Evolutionary conservation across 768 basidiomycete genomes (phyloP).

Genomic region (Ramaria sp.): DNA sequence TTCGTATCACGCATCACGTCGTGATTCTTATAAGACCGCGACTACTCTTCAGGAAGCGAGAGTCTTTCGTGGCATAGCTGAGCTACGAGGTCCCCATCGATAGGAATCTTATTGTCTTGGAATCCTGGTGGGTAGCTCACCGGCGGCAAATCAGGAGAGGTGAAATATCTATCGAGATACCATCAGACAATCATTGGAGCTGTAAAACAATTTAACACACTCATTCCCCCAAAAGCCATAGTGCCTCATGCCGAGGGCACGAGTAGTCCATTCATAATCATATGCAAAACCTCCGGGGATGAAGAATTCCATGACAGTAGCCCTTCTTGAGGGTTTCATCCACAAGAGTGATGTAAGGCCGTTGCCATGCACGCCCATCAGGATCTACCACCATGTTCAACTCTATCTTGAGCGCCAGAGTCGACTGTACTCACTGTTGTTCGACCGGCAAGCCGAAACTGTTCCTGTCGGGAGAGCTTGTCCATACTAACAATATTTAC

Average conservation of each 20-base stretch:
- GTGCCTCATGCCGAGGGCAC: slow-evolving; percentile 75
- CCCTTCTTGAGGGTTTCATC: slow-evolving; percentile 78
- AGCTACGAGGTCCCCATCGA: slow-evolving; percentile 63
- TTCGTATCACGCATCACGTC: background rate
- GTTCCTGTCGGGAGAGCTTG: slow-evolving; percentile 67
- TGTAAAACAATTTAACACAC: slow-evolving; percentile 26
- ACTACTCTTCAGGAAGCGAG: slow-evolving; percentile 36
- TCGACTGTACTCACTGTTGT: slow-evolving; percentile 54
- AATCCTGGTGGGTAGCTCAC: slow-evolving; percentile 80
- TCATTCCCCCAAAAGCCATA: slow-evolving; percentile 75
- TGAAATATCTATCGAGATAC: slow-evolving; percentile 44
- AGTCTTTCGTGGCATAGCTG: slow-evolving; percentile 47
- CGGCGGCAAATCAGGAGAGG: slow-evolving; percentile 57
- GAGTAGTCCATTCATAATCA: slow-evolving; percentile 74
- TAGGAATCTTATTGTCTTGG: slow-evolving; percentile 72
- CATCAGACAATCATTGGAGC: background rate
- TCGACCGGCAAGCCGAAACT: slow-evolving; percentile 67
- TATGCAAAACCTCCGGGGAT: slow-evolving; percentile 74
- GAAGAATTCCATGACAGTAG: slow-evolving; percentile 92
- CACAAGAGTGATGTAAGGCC: slow-evolving; percentile 80
- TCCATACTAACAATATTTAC: slow-evolving; percentile 84
- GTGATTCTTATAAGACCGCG: background rate
- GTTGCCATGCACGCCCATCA: slow-evolving; percentile 94
- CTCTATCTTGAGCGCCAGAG: background rate
- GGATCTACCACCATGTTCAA: slow-evolving; percentile 44